Conservation (phyloP, 2,329 filamentous ascomycete species). For the Colletotrichum lentis region DNA sequence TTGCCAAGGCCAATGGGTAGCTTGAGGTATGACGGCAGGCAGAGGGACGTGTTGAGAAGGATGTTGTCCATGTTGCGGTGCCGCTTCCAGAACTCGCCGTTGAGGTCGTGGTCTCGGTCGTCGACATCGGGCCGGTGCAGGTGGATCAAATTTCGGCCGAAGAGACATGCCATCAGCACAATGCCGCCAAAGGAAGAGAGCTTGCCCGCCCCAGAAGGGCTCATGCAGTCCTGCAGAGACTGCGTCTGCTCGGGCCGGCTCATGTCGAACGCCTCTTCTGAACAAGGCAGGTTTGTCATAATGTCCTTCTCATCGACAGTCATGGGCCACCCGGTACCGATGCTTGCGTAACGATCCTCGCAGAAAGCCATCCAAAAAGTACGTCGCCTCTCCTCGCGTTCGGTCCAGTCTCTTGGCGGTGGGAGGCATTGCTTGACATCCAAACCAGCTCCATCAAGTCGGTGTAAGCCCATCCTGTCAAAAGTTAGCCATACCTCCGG, state of each 20-base stretch:
- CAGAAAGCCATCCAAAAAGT: constrained; percentile 97
- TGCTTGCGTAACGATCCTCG: constrained; percentile 90
- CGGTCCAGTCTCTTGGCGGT: constrained; percentile 90
- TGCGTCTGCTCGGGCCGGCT: constrained; percentile 77
- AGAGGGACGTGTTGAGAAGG: constrained; percentile 84
- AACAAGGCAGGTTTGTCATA: constrained; percentile 81
- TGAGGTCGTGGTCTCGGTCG: constrained; percentile 85
- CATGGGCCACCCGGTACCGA: constrained; percentile 98
- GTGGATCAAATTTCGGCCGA: constrained; percentile 90
- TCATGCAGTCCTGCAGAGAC: constrained; percentile 74
- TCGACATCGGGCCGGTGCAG: constrained; percentile 85
- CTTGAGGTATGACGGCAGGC: constrained; percentile 81
- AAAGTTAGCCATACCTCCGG: not conserved
- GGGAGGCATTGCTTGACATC: constrained; percentile 94
- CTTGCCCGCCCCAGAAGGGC: constrained; percentile 73
- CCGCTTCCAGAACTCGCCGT: constrained; percentile 94
- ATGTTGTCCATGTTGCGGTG: constrained; percentile 91
- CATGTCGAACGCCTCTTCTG: constrained; percentile 84
- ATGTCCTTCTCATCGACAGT: constrained; percentile 91
- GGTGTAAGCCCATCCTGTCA: constrained; percentile 87
- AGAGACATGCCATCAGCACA: constrained; percentile 85
- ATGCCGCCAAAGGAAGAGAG: constrained; percentile 83
- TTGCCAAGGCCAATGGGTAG: constrained; percentile 78
- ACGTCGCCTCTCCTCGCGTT: constrained; percentile 86
- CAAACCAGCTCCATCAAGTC: constrained; percentile 80